phyloP scores from a whole-genome alignment of 2,329 filamentous ascomycete species.

The Fusarium hostae region DNA sequence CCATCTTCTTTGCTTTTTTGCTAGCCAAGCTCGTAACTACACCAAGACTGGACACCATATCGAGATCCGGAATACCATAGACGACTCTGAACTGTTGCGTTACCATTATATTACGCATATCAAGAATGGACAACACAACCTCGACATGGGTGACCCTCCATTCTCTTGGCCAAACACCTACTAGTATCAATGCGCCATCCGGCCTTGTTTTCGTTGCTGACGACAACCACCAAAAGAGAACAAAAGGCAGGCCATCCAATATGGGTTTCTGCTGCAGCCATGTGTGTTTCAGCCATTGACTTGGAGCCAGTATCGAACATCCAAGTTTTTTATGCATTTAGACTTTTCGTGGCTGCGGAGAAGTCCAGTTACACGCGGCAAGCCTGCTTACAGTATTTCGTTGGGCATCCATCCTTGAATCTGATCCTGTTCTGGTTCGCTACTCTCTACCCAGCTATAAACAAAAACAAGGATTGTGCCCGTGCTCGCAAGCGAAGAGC shows the following conservation, averaged over 20 bases:
- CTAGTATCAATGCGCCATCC: constrained; percentile 24
- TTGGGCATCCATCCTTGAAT: constrained; percentile 28
- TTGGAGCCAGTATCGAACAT: constrained; percentile 3
- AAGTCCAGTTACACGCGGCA: background rate
- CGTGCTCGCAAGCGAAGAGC: background rate
- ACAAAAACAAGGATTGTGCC: constrained; percentile 13
- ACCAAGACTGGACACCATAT: background rate
- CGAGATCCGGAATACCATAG: background rate
- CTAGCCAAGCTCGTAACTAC: background rate
- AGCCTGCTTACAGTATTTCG: background rate
- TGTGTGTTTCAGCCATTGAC: constrained; percentile 21
- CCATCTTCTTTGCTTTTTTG: background rate
- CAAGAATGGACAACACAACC: constrained; percentile 23
- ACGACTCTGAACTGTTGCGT: background rate
- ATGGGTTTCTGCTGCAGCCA: background rate
- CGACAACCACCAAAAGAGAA: constrained; percentile 34
- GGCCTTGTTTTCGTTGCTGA: constrained; percentile 43
- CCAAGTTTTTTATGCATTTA: constrained; percentile 14
- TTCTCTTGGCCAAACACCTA: constrained; percentile 25
- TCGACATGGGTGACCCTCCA: constrained; percentile 37
- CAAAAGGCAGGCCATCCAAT: constrained; percentile 17
- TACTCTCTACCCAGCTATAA: constrained; percentile 5
- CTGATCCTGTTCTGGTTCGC: constrained; percentile 6
- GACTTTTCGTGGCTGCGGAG: constrained; percentile 5
- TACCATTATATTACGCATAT: constrained; percentile 5